Evolutionary conservation across 768 basidiomycete genomes (phyloP).

Genomic region (Coprinopsis sp.): DNA sequence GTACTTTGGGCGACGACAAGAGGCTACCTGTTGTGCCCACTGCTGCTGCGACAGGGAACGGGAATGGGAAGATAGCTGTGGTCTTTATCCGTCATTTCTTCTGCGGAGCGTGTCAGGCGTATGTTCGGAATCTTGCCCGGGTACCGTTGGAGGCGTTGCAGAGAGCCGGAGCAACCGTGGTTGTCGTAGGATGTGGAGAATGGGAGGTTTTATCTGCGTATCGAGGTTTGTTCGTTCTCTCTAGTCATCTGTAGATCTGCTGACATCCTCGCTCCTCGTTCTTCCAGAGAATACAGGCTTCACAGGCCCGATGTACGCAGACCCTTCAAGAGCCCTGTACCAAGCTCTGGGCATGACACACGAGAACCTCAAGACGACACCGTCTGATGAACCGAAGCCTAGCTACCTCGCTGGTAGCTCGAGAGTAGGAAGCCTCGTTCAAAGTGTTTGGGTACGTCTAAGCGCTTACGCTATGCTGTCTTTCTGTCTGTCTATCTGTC

Average conservation of each 20-base stretch:
- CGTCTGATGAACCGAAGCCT: slow-evolving; percentile 37
- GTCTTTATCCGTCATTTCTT: slow-evolving; percentile 70
- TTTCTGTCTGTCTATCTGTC: too few species aligned
- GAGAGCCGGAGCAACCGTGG: slow-evolving; percentile 35
- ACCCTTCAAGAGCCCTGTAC: slow-evolving; percentile 58
- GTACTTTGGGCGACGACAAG: too few species aligned
- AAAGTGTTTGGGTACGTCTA: slow-evolving; percentile 1
- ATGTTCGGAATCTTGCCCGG: slow-evolving; percentile 41
- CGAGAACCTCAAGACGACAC: slow-evolving; percentile 42
- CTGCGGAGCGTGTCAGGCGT: slow-evolving; percentile 52
- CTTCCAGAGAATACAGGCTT: slow-evolving; percentile 42
- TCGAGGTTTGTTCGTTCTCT: slow-evolving; percentile 32
- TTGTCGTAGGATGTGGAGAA: slow-evolving; percentile 59
- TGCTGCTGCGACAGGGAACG: too few species aligned
- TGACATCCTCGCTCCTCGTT: not conserved
- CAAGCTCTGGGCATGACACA: slow-evolving; percentile 55
- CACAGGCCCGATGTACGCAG: slow-evolving; percentile 52
- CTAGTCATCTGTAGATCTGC: not conserved
- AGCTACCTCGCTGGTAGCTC: slow-evolving; percentile 37
- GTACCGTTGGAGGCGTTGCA: slow-evolving; percentile 38
- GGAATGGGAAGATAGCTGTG: slow-evolving; percentile 47
- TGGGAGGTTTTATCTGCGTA: slow-evolving; percentile 48
- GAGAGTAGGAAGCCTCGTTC: not conserved
- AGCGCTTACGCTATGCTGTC: not conserved
- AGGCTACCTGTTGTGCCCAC: too few species aligned